Conservation (phyloP, 257 asterid genomes). For the Datura wrightii region DNA sequence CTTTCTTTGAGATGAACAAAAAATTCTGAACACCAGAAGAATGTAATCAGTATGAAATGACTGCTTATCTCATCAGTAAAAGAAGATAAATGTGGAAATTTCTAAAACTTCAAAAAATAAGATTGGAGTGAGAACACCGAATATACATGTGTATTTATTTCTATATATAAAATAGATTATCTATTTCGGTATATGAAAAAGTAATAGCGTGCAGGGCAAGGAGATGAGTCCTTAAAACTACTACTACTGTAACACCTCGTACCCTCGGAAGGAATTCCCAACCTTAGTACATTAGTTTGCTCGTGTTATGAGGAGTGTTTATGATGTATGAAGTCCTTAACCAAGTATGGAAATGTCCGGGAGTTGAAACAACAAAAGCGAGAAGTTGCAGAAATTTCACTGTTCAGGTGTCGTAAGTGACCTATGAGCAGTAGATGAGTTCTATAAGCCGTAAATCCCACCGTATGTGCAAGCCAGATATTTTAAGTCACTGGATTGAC, state of each 20-base stretch:
- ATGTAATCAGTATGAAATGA: not conserved
- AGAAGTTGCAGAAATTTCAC: too few relatives aligned
- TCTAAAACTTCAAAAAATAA: not conserved
- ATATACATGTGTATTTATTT: not conserved
- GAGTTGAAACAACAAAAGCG: too few relatives aligned
- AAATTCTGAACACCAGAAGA: not conserved
- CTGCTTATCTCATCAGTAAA: constrained; percentile 25
- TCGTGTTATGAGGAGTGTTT: too few relatives aligned
- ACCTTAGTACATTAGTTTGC: too few relatives aligned
- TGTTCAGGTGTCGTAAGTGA: too few relatives aligned
- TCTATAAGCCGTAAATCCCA: too few relatives aligned
- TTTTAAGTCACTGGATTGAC: too few relatives aligned
- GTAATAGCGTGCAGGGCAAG: not conserved
- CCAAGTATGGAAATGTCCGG: too few relatives aligned
- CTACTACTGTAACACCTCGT: not conserved
- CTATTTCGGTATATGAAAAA: not conserved
- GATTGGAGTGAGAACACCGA: not conserved
- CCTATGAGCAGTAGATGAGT: too few relatives aligned
- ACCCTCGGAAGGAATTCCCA: too few relatives aligned
- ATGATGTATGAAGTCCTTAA: too few relatives aligned
- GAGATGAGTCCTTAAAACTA: not conserved
- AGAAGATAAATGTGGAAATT: not conserved
- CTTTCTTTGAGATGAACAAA: not conserved
- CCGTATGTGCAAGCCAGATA: too few relatives aligned
- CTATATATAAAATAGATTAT: not conserved